Base-by-base conservation (phyloP, 2,329 filamentous ascomycete genomes). In the Arachnomyces sp. region DNA sequence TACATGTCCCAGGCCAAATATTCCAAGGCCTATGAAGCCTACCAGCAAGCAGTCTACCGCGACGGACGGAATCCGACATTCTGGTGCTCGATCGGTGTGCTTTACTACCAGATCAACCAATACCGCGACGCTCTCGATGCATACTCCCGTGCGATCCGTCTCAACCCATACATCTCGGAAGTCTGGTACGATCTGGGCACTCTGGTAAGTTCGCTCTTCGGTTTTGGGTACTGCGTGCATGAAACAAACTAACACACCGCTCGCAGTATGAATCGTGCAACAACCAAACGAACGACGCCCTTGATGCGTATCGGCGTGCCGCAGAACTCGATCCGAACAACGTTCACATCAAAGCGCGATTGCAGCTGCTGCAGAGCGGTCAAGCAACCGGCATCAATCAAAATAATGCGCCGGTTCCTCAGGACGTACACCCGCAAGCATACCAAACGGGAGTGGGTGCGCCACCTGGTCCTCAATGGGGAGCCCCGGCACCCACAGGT, bases 1-100 rank as follows among this genome's bases (percentile, higher is more conserved):
- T 98, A 96, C 73, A 96, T 98, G 92, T 93, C 90, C 50, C 90
- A 95, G 67, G 87, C 95, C 63, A 96, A 96, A 63, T 96, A 96
- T 55, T 90, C 90, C 56, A 96, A 96, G 63, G 92, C 92, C 0
- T 96, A 96, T 55, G 92, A 98, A 60, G 90, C 92, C 4, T 96
- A 96, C 63, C 92, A 98, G 61, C 92, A 98, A 69, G 92, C 92
- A 2, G 92, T 98, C 30, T 98, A 98, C 60, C 87, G 92, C 42
- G 92, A 98, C 61, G 92, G 92, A 28, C 84, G 92, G 52, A 96
- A 96, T 61, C 92, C 92, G 13, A 96, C 92, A 2, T 98, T 96
- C 71, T 98, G 92, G 92, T 96, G 92, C 71, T 96, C 90, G 7
- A 98, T 98, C 59, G 92, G 92, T 61, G 92, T 98, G 12, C 75